Conservation (phyloP, 148 eudicot genomes). For the Beta vulgaris region DNA sequence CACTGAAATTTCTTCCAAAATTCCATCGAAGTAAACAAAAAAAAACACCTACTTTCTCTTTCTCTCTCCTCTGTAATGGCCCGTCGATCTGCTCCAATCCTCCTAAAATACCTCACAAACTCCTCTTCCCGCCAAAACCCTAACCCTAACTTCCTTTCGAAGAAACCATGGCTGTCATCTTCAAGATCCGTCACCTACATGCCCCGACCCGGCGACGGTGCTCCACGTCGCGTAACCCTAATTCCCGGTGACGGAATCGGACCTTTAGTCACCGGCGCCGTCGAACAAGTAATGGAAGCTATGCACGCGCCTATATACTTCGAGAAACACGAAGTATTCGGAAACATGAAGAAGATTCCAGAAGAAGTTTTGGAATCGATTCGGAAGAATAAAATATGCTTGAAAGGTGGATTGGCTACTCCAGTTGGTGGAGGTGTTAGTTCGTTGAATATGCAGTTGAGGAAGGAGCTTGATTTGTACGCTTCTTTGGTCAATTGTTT, state of each 20-base stretch:
- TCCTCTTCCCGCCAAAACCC: not conserved
- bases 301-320: constrained; percentile 80
- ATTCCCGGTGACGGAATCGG: constrained; percentile 90
- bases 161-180: not conserved
- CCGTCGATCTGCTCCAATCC: not conserved
- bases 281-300: constrained; percentile 67
- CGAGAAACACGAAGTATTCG: constrained; percentile 66
- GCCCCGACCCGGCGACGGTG: constrained; percentile 89
- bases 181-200: constrained; percentile 68
- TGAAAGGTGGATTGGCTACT: constrained; percentile 68
- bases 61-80: constrained; percentile 2
- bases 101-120: not conserved
- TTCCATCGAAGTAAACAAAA: not conserved
- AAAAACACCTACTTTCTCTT: not conserved
- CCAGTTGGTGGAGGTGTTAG: constrained; percentile 85
- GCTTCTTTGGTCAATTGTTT: constrained; percentile 72
- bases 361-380: constrained; percentile 58
- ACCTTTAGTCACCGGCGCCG: constrained; percentile 78
- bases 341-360: constrained; percentile 62
- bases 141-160: not conserved
- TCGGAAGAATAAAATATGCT: constrained; percentile 56
- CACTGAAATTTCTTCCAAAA: not conserved
- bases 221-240: constrained; percentile 56
- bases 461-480: constrained; percentile 70
- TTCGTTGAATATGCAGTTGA: constrained; percentile 55